These are phyloP conservation scores for Chlamydomonas incerta DNA, from an alignment of 139 green algal genomes.

Conservation along the genomic window DNA sequence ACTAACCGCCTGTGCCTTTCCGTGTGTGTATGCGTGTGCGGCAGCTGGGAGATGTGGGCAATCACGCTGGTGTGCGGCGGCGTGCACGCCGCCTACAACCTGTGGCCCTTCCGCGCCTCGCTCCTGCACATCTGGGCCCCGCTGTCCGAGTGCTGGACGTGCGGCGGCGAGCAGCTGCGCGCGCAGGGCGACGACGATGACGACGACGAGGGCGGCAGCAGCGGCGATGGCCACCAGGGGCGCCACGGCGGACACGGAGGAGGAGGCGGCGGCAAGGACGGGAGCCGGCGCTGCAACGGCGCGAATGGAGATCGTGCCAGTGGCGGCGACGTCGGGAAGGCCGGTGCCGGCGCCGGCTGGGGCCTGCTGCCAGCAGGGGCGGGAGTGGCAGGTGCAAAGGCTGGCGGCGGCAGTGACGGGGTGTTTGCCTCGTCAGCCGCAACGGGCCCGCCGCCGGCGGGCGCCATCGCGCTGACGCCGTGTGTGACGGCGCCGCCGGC, in stretches of 20 bases:
- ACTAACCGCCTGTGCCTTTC: no score
- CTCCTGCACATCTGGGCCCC: background rate
- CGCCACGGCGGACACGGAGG: background rate
- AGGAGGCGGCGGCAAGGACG: background rate
- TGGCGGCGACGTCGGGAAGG: no score
- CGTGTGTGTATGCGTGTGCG: no score
- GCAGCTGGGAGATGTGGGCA: constrained; percentile 49
- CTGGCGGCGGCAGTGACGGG: no score
- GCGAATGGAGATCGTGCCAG: no score
- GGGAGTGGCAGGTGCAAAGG: no score
- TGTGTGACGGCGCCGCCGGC: background rate
- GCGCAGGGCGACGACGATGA: background rate
- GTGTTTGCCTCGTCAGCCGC: no score
- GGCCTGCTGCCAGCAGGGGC: no score
- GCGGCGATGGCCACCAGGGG: background rate
- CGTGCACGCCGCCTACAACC: constrained; percentile 50
- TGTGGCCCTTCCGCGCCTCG: background rate
- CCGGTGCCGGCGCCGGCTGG: no score
- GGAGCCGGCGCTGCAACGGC: no score
- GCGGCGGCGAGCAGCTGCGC: background rate
- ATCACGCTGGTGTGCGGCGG: constrained; percentile 53
- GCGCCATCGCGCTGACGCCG: background rate
- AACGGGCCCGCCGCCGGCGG: no score
- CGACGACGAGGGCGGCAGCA: background rate
- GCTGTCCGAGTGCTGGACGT: constrained; percentile 23